phyloP scores from a whole-genome alignment of 2,329 filamentous ascomycete species.

The Colletotrichum brevisporum region DNA sequence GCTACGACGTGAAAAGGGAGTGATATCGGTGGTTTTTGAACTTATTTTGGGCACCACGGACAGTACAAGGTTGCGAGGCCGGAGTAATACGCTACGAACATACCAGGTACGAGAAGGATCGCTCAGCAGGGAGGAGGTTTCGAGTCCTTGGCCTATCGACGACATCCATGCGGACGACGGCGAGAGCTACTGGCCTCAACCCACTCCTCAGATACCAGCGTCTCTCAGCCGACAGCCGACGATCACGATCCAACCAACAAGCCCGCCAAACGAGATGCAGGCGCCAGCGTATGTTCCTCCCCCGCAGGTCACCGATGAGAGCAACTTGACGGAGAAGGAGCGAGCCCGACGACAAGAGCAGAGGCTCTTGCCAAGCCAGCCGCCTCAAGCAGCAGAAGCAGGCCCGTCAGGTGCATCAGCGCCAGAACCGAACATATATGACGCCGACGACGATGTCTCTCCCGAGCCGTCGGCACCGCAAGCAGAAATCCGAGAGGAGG shows the following conservation, averaged over 20 bases:
- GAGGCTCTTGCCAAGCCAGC: conserved; percentile 84
- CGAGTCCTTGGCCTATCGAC: conserved; percentile 41
- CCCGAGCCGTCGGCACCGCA: conserved; percentile 40
- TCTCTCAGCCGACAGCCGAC: conserved; percentile 33
- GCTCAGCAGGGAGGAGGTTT: conserved; percentile 51
- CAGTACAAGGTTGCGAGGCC: conserved; percentile 61
- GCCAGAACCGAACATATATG: conserved; percentile 60
- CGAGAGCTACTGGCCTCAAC: conserved; percentile 34
- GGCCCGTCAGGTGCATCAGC: conserved; percentile 51
- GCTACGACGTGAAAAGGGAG: conserved; percentile 88
- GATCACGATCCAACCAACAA: conserved; percentile 33
- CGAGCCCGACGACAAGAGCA: conserved; percentile 83
- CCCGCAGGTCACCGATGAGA: conserved; percentile 72
- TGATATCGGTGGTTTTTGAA: conserved; percentile 90
- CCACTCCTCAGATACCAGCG: conserved; percentile 23
- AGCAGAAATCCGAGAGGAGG: conserved; percentile 44
- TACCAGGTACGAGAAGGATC: conserved; percentile 44
- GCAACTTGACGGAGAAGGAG: conserved; percentile 84
- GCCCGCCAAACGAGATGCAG: conserved; percentile 48
- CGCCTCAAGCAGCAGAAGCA: conserved; percentile 60
- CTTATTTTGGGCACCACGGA: conserved; percentile 90
- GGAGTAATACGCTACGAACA: conserved; percentile 42
- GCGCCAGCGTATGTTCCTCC: conserved; percentile 69
- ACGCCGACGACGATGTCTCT: conserved; percentile 57
- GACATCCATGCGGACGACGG: conserved; percentile 34